Base-by-base conservation (phyloP, 1,284 basidiomycete genomes). In the Leucocoprinus gongylophorus region DNA sequence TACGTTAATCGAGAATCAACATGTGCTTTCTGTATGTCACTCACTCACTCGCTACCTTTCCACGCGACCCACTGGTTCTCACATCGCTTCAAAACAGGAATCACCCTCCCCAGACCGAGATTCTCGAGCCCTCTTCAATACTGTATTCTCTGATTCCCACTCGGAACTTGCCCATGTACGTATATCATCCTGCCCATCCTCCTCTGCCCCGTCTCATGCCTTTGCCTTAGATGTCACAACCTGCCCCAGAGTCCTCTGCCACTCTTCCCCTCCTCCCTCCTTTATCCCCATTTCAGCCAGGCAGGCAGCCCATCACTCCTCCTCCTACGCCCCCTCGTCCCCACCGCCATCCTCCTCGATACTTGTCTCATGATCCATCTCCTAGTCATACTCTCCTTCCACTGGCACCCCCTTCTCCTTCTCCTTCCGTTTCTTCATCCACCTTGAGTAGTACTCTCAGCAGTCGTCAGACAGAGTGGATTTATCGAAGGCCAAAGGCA, bases 401-500 rank as follows among this genome's bases (percentile, higher is more conserved):
- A 13, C 38, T 20, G 18, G 39, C 38, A 6, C 46, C 49, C 30
- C 49, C 49, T 5, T 50, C 55, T 23, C 56, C 51, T 30, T 58
- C 55, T 20, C 59, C 61, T 35, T 55, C 63, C 38, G 57, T 59
- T 33, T 61, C 63, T 30, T 57, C 63, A 7, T 60, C 63, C 45
- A 56, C 58, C 29, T 18, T 50, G 35, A 52, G 44, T 28, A 53
- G 54, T 21, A 40, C 21, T 12, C 42, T 40, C 46, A 33, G 48
- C 33, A 9, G 41, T 17, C 43, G 42, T 26, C 45, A 41, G 23
- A 50, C 67, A 17, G 71, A 74, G 59, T 76, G 75, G 75, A 67
- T 76, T 30, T 73, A 75, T 57, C 69, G 75, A 30, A 68, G 66
- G 26, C 73, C 72, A 13, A 72, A 68, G 57, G 66, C 71, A 5